Evolutionary conservation across 306 rosid species (phyloP), one percentile per base, ranked within the genome.

Genomic region (Trifolium pratense): DNA sequence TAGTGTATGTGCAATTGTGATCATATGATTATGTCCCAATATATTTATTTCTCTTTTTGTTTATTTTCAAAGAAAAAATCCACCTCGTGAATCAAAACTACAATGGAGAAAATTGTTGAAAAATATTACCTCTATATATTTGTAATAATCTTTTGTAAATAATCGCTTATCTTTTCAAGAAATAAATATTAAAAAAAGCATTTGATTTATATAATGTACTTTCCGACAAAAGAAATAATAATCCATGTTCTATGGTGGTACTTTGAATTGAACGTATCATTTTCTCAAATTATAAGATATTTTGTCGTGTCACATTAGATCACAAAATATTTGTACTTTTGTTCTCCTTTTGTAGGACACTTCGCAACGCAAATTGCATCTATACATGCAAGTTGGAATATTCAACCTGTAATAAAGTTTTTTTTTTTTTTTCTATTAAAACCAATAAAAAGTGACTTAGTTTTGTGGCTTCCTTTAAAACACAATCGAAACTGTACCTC

Each of bases 291-390:
- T 17, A 15, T 46, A 46, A 7, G 32, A 46, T 46, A n/a, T 46
- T 46, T n/a, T 15, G 53, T 15, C 5, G 53, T 46, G 3, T 16
- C 55, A 2, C 21, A 48, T 48, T 17, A n/a, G 55, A n/a, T 17
- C 21, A 48, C 55, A 48, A 0, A 48, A 48, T 46, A 48, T n/a
- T 0, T n/a, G 55, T 48, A 48, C 21, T 48, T 48, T 46, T 46
- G 61, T 56, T 56, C 32, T 52, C 26, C 23, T 52, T 52, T 18
- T 20, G 18, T 52, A 25, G 58, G 18, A 52, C 65, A 52, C 34
- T n/a, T 62, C 9, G 39, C 39, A 34, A 2, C 7, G 40, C 79
- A 64, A 65, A 56, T 75, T 65, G 79, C 20, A 3, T 51, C 4
- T 0, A 36, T 2, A 21, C 9, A 39, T 34, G 34, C 12, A 40